These are phyloP conservation scores for Solanum paucissectum DNA, from an alignment of 257 asterid species.

Conservation along the genomic window DNA sequence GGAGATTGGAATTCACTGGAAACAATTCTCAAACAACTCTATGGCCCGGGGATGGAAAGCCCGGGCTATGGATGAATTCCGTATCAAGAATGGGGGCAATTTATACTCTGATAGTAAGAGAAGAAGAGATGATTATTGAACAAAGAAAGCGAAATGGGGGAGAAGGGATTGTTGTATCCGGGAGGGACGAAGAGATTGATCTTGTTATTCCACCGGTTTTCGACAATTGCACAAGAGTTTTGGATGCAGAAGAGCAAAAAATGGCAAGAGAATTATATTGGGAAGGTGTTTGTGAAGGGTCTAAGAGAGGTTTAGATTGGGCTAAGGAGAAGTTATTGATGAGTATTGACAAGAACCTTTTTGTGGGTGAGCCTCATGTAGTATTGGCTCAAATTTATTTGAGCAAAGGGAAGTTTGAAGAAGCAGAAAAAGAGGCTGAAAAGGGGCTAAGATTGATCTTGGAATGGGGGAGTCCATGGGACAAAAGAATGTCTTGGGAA, in stretches of 20 bases:
- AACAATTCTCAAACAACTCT: slow-evolving; percentile 22
- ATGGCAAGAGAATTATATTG: slow-evolving; percentile 64
- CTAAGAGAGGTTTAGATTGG: slow-evolving; percentile 33
- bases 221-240: slow-evolving; percentile 29
- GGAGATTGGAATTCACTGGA: slow-evolving; percentile 56
- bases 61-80: slow-evolving; percentile 67
- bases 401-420: slow-evolving; percentile 45
- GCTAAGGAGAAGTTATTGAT: slow-evolving; percentile 44
- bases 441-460: slow-evolving; percentile 55
- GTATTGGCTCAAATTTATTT: slow-evolving; percentile 64
- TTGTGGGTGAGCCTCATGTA: slow-evolving; percentile 57
- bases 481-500: slow-evolving; percentile 86
- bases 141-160: background rate
- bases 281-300: slow-evolving; percentile 60
- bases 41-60: slow-evolving; percentile 91
- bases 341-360: slow-evolving; percentile 63
- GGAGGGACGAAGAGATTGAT: slow-evolving; percentile 49
- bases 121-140: slow-evolving; percentile 37
- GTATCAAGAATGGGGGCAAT: slow-evolving; percentile 66
- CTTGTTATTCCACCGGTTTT: slow-evolving; percentile 69
- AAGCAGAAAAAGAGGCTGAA: slow-evolving; percentile 50
- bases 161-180: background rate
- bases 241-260: slow-evolving; percentile 42
- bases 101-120: slow-evolving; percentile 44
- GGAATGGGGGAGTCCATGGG: slow-evolving; percentile 97